Conservation (phyloP, 805 yeast genomes). For the Metschnikowia hibisci region DNA sequence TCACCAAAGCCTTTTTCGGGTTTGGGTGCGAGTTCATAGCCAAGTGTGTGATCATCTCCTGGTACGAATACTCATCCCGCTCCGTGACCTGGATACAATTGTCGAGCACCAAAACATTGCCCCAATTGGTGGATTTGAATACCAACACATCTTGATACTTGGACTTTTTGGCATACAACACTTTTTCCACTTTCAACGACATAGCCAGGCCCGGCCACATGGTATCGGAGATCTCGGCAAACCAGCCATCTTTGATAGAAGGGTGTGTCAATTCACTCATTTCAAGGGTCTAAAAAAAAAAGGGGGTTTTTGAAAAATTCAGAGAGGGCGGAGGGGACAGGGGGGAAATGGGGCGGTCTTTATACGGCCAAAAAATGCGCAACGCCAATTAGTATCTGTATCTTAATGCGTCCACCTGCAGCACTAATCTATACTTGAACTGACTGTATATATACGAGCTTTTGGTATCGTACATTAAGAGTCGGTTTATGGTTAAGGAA, state of each 20-base stretch:
- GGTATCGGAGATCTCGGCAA: constrained; percentile 88
- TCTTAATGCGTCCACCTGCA: not conserved
- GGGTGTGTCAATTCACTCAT: constrained; percentile 49
- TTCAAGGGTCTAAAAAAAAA: constrained; percentile 5
- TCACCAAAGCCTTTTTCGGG: constrained; percentile 89
- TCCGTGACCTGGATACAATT: constrained; percentile 95
- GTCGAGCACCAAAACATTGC: constrained; percentile 91
- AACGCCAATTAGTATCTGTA: not conserved
- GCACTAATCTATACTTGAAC: not conserved
- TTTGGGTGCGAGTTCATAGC: constrained; percentile 91
- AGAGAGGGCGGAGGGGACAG: not conserved
- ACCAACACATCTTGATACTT: constrained; percentile 91
- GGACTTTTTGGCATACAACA: constrained; percentile 80
- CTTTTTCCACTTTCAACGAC: constrained; percentile 82
- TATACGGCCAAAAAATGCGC: constrained; percentile 4
- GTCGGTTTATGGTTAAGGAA: too few relatives aligned
- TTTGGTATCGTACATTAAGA: too few relatives aligned
- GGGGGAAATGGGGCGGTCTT: not conserved
- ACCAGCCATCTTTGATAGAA: constrained; percentile 84
- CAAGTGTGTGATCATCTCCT: constrained; percentile 96
- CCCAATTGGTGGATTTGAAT: constrained; percentile 89
- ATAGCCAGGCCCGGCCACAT: constrained; percentile 99
- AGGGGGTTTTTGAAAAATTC: not conserved
- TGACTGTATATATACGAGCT: too few relatives aligned
- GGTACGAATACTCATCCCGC: constrained; percentile 96